phyloP scores from a whole-genome alignment of 139 green algal genomes.

The Spirogloea muscicola region DNA sequence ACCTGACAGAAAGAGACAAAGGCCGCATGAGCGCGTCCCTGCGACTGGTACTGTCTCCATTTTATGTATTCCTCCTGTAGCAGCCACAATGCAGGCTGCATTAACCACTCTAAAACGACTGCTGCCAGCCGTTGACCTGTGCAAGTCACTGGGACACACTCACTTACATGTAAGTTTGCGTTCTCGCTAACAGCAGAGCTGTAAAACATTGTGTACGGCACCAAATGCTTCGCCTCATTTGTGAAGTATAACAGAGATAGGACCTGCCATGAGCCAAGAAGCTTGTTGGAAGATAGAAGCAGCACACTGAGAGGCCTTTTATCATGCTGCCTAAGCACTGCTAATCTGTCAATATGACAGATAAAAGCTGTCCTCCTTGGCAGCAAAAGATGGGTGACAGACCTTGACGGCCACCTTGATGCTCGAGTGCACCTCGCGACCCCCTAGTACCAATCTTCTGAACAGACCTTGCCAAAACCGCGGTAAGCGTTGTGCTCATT shows the following conservation, averaged over 20 bases:
- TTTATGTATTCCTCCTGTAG: constrained; percentile 38
- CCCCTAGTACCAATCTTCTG: constrained; percentile 6
- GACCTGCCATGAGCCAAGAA: background rate
- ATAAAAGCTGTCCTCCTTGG: too few species aligned
- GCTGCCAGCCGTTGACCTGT: background rate
- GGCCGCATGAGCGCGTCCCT: background rate
- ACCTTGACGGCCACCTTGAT: constrained; percentile 6
- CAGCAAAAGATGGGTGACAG: too few species aligned
- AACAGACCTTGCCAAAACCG: background rate
- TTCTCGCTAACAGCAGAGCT: constrained; percentile 13
- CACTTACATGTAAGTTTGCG: constrained; percentile 12
- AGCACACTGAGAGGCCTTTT: background rate
- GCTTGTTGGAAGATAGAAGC: background rate
- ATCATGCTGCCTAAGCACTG: background rate
- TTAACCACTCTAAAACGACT: background rate
- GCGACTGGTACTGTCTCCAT: constrained; percentile 12
- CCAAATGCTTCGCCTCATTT: background rate
- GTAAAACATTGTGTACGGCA: constrained; percentile 17
- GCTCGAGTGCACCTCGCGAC: background rate
- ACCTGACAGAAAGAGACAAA: constrained; percentile 40
- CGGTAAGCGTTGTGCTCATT: background rate
- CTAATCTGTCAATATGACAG: too few species aligned
- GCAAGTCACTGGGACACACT: background rate
- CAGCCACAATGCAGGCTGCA: background rate
- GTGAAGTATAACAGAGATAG: background rate